Evolutionary conservation across 2,329 filamentous ascomycete genomes (phyloP).

Genomic region (Neobulgaria alba): DNA sequence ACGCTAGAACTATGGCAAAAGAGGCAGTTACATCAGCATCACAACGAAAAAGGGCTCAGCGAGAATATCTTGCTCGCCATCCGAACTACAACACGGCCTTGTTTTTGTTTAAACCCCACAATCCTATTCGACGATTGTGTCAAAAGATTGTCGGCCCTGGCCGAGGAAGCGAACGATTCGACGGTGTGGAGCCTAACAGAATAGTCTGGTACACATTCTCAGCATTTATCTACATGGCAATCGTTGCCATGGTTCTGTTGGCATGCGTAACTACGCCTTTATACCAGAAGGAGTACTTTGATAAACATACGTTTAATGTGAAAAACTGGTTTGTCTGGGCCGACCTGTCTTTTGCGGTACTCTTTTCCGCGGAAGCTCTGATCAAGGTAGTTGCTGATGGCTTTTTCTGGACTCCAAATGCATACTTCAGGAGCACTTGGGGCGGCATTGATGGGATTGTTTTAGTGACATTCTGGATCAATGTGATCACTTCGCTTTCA

Average conservation of each 20-base stretch:
- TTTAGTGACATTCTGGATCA: constrained; percentile 89
- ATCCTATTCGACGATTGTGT: constrained; percentile 72
- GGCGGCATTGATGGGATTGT: constrained; percentile 92
- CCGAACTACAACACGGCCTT: constrained; percentile 89
- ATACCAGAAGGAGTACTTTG: constrained; percentile 83
- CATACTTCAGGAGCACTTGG: constrained; percentile 94
- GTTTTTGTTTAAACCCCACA: constrained; percentile 73
- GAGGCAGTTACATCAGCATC: constrained; percentile 81
- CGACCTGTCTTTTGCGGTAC: constrained; percentile 76
- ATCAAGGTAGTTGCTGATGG: constrained; percentile 96
- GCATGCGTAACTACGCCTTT: constrained; percentile 91
- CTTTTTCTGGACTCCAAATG: constrained; percentile 93
- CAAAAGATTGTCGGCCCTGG: constrained; percentile 88
- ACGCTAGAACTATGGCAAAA: constrained; percentile 80
- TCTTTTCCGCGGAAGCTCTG: constrained; percentile 78
- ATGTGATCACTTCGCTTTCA: constrained; percentile 73
- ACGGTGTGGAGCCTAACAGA: constrained; percentile 83
- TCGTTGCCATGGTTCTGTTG: constrained; percentile 95
- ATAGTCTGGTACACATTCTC: constrained; percentile 90
- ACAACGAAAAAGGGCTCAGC: constrained; percentile 75
- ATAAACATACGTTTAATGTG: constrained; percentile 47
- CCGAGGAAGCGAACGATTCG: constrained; percentile 74
- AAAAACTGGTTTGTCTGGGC: constrained; percentile 93
- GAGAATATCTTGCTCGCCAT: constrained; percentile 80
- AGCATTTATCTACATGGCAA: constrained; percentile 84